Percentiles rank a stretch among this genome's conserved stretches.
Conservation (phyloP, 371 early-diverging fungal genomes). For the Mortierella sp. region DNA sequence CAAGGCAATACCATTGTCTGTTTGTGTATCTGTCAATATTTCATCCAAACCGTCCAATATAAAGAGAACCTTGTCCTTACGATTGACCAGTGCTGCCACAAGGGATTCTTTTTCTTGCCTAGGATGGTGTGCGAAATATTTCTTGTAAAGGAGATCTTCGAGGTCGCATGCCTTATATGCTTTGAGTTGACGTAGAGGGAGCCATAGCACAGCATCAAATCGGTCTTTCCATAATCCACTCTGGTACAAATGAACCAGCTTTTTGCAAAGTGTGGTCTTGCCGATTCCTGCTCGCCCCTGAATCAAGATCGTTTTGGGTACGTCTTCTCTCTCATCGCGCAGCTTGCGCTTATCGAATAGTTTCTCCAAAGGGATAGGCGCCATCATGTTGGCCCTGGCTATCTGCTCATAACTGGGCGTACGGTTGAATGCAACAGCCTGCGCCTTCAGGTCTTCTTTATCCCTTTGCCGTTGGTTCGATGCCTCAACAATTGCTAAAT, state of each 20-base stretch:
- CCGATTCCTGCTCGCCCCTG: slow-evolving; percentile 3
- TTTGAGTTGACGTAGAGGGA: slow-evolving; percentile 22
- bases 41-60: slow-evolving; percentile 36
- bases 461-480: slow-evolving; percentile 19
- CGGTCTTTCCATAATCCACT: slow-evolving; percentile 20
- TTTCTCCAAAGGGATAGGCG: slow-evolving; percentile 14
- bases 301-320: slow-evolving; percentile 24
- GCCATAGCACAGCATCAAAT: slow-evolving; percentile 25
- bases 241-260: slow-evolving; percentile 15
- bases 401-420: slow-evolving; percentile 14
- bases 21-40: slow-evolving; percentile 4
- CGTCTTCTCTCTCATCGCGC: slow-evolving; percentile 11
- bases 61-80: slow-evolving; percentile 20
- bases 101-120: neutral
- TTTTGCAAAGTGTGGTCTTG: slow-evolving; percentile 30
- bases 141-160: slow-evolving; percentile 13
- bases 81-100: neutral
- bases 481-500: slow-evolving; percentile 22
- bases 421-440: slow-evolving; percentile 18
- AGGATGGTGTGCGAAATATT: neutral
- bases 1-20: neutral
- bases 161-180: slow-evolving; percentile 7
- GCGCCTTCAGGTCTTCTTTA: slow-evolving; percentile 17
- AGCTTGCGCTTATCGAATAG: slow-evolving; percentile 25
- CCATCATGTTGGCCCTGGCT: slow-evolving; percentile 7